Evolutionary conservation across 2,329 filamentous ascomycete species (phyloP), one percentile per base, ranked within the genome.

Genomic region (Calonectria pseudoturangicola): DNA sequence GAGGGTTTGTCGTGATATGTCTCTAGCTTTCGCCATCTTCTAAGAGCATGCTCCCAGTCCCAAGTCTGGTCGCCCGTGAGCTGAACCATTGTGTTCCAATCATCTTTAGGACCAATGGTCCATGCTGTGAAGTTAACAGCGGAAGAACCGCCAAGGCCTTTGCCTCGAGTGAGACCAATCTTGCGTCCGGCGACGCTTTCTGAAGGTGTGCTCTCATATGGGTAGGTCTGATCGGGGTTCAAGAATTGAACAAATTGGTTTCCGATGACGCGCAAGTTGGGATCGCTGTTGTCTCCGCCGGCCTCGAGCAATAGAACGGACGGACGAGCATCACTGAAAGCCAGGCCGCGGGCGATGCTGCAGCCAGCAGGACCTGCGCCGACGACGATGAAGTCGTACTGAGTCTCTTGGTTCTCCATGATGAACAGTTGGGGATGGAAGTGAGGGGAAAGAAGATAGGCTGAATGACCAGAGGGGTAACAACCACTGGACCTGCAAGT

Each of bases 381-480:
- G 6, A 75, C 74, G 25, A 75, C 56, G 48, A 75, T 74, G 45
- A 75, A 75, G 71, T 75, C 73, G 58, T 74, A 75, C 30, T 69
- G n/a, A 8, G 28, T 64, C 13, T 56, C 28, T 71, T 64, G 64
- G 10, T 41, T 43, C 18, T 54, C 56, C 69, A 71, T 71, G 9
- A 15, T 18, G 10, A 5, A 21, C 6, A 36, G 39, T 39, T 15
- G 10, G 9, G 41, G 10, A n/a, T 30, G 68, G 41, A 21, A 12
- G 28, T 5, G 56, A 25, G 18, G n/a, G 47, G n/a, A 48, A 10
- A 3, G 9, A 56, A 27, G 33, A 41, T 15, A 28, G 62, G 39
- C 33, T 30, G 47, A 54, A 48, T 43, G 41, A 36, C 41, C 18
- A 50, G 66, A 25, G 21, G 21, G 36, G 56, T 30, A 51, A 48